These are phyloP conservation scores for Kluyveromyces starmeri DNA, from an alignment of 805 yeast genomes.

Conservation along the genomic window DNA sequence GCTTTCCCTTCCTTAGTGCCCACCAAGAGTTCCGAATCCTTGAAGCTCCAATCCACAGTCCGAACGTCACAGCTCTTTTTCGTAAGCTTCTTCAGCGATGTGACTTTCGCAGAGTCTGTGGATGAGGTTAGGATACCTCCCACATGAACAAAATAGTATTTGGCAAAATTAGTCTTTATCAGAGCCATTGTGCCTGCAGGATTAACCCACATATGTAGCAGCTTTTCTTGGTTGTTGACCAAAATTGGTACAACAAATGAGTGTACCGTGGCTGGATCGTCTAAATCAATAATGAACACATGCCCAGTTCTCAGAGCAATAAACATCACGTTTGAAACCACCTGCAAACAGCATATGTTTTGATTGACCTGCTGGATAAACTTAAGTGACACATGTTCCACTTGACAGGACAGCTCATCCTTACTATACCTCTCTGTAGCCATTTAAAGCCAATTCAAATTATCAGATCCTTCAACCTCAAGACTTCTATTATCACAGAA, in stretches of 20 bases:
- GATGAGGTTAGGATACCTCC: conserved; percentile 5
- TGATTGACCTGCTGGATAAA: conserved; percentile 38
- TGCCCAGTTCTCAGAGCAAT: conserved; percentile 44
- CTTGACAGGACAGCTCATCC: conserved; percentile 2
- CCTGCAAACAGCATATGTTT: conserved; percentile 43
- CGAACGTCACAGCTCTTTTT: conserved; percentile 21
- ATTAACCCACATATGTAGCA: conserved; percentile 20
- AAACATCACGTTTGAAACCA: conserved; percentile 45
- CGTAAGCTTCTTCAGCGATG: conserved; percentile 12
- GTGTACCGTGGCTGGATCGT: conserved; percentile 52
- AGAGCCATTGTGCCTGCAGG: conserved; percentile 16
- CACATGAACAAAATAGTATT: conserved; percentile 20
- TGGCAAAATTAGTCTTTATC: conserved; percentile 26
- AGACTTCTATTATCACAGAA: too few relatives aligned
- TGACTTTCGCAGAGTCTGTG: conserved; percentile 1
- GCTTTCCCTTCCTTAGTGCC: conserved; percentile 20
- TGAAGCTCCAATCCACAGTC: conserved; percentile 16
- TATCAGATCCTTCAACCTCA: too few relatives aligned
- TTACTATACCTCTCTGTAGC: neutral
- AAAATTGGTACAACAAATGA: conserved; percentile 29
- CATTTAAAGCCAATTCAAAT: too few relatives aligned
- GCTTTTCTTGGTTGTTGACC: conserved; percentile 13
- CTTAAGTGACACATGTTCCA: conserved; percentile 39
- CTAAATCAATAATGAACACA: conserved; percentile 57
- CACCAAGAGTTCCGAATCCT: conserved; percentile 12